Conservation (phyloP, 148 eudicot genomes). For the Hydrangea macrophylla region DNA sequence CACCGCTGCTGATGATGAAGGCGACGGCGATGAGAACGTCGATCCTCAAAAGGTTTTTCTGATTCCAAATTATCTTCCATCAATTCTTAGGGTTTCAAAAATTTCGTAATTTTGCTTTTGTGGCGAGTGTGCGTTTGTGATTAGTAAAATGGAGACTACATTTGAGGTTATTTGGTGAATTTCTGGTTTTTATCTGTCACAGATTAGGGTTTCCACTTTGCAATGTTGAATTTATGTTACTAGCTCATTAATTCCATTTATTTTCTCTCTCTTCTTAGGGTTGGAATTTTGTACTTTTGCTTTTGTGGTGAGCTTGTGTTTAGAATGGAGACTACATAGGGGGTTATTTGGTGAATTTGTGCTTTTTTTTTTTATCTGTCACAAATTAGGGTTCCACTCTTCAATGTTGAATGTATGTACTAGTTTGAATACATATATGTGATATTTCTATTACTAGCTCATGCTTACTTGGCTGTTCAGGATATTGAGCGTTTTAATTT, state of each 20-base stretch:
- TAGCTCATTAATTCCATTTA: no score
- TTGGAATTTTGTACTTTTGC: no score
- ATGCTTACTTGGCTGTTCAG: not conserved
- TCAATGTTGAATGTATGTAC: not conserved
- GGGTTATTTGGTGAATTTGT: not conserved
- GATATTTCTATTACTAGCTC: no score
- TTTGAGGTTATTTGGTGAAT: not conserved
- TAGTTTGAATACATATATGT: not conserved
- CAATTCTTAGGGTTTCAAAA: conserved; percentile 3
- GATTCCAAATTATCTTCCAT: not conserved
- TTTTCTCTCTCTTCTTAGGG: no score
- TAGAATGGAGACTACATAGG: not conserved
- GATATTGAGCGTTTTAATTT: no score
- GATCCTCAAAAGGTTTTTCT: conserved; percentile 34
- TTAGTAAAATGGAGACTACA: no score
- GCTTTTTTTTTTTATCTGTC: not conserved
- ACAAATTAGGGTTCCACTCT: not conserved
- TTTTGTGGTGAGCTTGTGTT: not conserved
- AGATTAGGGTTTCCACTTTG: no score
- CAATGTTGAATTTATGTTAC: no score
- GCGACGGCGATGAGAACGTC: conserved; percentile 43
- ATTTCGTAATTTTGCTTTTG: no score
- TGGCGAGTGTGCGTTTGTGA: no score
- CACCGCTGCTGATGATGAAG: conserved; percentile 22
- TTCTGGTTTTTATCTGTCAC: no score